These are phyloP conservation scores for Paraphaeosphaeria sporulosa DNA, from an alignment of 2,329 filamentous ascomycete genomes.

Conservation along the genomic window DNA sequence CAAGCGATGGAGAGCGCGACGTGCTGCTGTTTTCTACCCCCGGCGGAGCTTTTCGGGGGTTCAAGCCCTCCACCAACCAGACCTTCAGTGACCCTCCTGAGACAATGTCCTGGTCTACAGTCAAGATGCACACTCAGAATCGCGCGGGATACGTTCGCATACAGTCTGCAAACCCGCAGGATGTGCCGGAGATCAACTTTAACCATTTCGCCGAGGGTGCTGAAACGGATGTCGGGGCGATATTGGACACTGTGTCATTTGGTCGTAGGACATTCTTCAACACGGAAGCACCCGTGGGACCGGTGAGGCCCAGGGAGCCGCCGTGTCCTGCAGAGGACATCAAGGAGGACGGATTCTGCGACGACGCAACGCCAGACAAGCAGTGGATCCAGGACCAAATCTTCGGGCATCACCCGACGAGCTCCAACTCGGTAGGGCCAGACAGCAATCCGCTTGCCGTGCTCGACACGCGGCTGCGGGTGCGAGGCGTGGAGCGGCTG, in stretches of 20 bases:
- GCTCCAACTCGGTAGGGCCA: conserved; percentile 62
- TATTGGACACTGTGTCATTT: background rate
- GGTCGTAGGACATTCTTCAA: background rate
- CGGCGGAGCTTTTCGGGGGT: conserved; percentile 34
- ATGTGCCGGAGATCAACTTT: conserved; percentile 62
- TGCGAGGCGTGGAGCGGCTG: conserved; percentile 62
- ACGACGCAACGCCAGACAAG: too few species aligned
- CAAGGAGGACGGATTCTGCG: background rate
- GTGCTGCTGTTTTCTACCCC: conserved; percentile 17
- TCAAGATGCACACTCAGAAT: conserved; percentile 67
- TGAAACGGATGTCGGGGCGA: conserved; percentile 8
- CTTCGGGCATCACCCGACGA: conserved; percentile 64
- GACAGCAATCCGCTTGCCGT: conserved; percentile 62
- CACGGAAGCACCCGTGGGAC: background rate
- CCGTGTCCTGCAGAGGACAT: conserved; percentile 1
- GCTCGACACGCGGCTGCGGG: conserved; percentile 63
- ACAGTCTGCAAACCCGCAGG: conserved; percentile 64
- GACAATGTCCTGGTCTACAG: conserved; percentile 51
- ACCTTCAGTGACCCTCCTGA: conserved; percentile 40
- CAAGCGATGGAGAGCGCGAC: conserved; percentile 12
- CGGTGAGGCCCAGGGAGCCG: background rate
- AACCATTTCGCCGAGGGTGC: conserved; percentile 11
- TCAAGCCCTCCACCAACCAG: conserved; percentile 55
- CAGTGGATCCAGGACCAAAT: conserved; percentile 28
- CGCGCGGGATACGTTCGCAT: conserved; percentile 65